These are phyloP conservation scores for Sonneratia caseolaris DNA, from an alignment of 345 rosid genomes.

Conservation along the genomic window DNA sequence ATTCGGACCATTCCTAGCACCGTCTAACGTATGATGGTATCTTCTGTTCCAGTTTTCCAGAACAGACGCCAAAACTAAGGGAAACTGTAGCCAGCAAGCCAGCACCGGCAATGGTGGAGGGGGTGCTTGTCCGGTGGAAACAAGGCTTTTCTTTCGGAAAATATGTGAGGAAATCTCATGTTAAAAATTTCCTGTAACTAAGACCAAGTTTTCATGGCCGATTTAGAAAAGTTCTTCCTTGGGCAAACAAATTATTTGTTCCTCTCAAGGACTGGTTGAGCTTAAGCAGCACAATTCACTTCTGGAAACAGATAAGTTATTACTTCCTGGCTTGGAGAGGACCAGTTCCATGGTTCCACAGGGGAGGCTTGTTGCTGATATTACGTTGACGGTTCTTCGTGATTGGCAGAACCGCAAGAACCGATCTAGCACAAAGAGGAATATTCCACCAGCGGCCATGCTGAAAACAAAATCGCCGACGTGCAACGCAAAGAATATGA, in stretches of 20 bases:
- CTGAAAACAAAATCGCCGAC: slow-evolving; percentile 67
- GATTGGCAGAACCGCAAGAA: slow-evolving; percentile 90
- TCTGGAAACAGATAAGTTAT: slow-evolving; percentile 8
- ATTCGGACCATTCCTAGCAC: neutral
- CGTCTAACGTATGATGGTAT: no score
- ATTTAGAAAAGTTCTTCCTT: neutral
- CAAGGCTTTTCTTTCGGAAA: no score
- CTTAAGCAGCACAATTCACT: neutral
- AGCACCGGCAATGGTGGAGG: no score
- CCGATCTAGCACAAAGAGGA: slow-evolving; percentile 78
- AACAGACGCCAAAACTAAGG: neutral
- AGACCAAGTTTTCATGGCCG: neutral
- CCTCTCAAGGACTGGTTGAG: neutral
- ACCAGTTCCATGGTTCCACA: slow-evolving; percentile 72
- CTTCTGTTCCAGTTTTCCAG: neutral
- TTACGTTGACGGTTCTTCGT: slow-evolving; percentile 46
- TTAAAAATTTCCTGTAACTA: neutral
- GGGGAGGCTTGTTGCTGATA: slow-evolving; percentile 70
- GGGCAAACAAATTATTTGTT: neutral
- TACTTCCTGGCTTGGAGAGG: slow-evolving; percentile 70
- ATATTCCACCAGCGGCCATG: slow-evolving; percentile 69
- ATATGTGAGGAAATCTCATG: no score
- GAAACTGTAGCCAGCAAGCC: no score
- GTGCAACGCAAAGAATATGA: slow-evolving; percentile 72
- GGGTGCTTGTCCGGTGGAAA: no score